A percentile compares a stretch with the other conserved stretches of the same genome.
Evolutionary conservation across 2,329 filamentous ascomycete genomes (phyloP).

Genomic region (Tolypocladium inflatum): DNA sequence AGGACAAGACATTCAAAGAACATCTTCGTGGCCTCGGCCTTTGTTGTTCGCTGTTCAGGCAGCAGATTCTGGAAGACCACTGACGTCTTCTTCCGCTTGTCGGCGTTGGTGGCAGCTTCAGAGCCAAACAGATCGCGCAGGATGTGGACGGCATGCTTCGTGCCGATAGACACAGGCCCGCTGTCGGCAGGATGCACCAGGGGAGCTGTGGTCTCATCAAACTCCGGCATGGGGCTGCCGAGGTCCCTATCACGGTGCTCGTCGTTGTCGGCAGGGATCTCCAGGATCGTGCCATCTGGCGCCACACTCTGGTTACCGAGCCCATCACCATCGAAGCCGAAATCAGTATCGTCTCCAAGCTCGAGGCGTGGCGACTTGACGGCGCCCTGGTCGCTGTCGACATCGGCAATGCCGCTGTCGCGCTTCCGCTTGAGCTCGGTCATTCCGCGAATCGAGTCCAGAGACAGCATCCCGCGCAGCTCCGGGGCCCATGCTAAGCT

Average conservation of each 20-base stretch:
- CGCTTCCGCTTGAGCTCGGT: slow-evolving; percentile 90
- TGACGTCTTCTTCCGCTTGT: slow-evolving; percentile 63
- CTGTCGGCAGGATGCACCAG: slow-evolving; percentile 73
- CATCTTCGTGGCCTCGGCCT: slow-evolving; percentile 96
- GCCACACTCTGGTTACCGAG: slow-evolving; percentile 44
- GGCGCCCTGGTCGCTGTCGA: slow-evolving; percentile 56
- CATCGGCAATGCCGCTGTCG: slow-evolving; percentile 74
- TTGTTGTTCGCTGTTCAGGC: slow-evolving; percentile 70
- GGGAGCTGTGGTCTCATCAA: slow-evolving; percentile 71
- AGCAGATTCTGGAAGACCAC: slow-evolving; percentile 89
- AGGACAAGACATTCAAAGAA: slow-evolving; percentile 96
- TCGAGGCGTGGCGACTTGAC: slow-evolving; percentile 63
- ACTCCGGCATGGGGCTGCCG: slow-evolving; percentile 45
- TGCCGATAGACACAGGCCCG: slow-evolving; percentile 80
- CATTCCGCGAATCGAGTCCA: slow-evolving; percentile 67
- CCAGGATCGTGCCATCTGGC: slow-evolving; percentile 52
- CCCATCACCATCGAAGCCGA: slow-evolving; percentile 35
- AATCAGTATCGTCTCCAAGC: slow-evolving; percentile 56
- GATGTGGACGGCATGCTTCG: slow-evolving; percentile 91
- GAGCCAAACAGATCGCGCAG: slow-evolving; percentile 79
- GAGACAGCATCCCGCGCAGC: slow-evolving; percentile 80
- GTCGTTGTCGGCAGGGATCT: slow-evolving; percentile 53
- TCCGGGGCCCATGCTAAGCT: slow-evolving; percentile 83
- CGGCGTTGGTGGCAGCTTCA: slow-evolving; percentile 57
- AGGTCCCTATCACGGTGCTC: slow-evolving; percentile 35